Conservation (phyloP, 495 filamentous ascomycete species). For the Aspergillus sclerotioniger region DNA sequence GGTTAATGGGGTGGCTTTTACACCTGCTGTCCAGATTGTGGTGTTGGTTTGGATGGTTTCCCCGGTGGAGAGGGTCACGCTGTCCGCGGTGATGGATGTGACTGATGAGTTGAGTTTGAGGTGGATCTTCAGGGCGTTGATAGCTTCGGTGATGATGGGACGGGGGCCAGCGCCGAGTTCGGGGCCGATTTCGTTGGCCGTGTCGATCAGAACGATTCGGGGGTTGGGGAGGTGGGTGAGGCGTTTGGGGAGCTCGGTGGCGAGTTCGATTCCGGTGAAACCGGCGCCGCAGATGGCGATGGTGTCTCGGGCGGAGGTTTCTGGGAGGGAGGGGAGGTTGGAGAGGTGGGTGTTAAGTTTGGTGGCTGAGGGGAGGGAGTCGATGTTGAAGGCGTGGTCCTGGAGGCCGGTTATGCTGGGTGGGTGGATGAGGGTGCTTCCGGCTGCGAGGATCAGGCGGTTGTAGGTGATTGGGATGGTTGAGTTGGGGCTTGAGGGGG, state of each 20-base stretch:
- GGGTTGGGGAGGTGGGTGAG: slow-evolving; percentile 8
- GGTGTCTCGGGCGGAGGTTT: slow-evolving; percentile 15
- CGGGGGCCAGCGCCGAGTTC: slow-evolving; percentile 20
- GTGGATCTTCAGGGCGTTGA: slow-evolving; percentile 18
- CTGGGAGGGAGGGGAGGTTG: slow-evolving; percentile 14
- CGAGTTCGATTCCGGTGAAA: slow-evolving; percentile 26
- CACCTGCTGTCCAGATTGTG: slow-evolving; percentile 23
- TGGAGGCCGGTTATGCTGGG: slow-evolving; percentile 23
- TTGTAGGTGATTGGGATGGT: slow-evolving; percentile 26
- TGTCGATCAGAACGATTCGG: slow-evolving; percentile 19
- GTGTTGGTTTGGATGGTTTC: slow-evolving; percentile 22
- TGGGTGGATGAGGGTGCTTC: slow-evolving; percentile 30
- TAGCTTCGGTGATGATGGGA: slow-evolving; percentile 18
- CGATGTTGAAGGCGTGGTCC: slow-evolving; percentile 31
- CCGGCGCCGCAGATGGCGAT: slow-evolving; percentile 24
- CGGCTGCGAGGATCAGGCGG: slow-evolving; percentile 34
- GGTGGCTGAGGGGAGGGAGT: slow-evolving; percentile 17
- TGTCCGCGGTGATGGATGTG: slow-evolving; percentile 11
- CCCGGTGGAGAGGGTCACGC: slow-evolving; percentile 20
- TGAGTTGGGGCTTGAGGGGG: slow-evolving; percentile 10
- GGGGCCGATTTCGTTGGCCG: slow-evolving; percentile 16
- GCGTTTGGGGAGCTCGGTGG: slow-evolving; percentile 21
- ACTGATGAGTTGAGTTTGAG: slow-evolving; percentile 17
- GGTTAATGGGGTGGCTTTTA: slow-evolving; percentile 20
- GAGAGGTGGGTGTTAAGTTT: slow-evolving; percentile 22